Evolutionary conservation across 208 protist species (phyloP).

Genomic region (Acanthamoeba sp.): DNA sequence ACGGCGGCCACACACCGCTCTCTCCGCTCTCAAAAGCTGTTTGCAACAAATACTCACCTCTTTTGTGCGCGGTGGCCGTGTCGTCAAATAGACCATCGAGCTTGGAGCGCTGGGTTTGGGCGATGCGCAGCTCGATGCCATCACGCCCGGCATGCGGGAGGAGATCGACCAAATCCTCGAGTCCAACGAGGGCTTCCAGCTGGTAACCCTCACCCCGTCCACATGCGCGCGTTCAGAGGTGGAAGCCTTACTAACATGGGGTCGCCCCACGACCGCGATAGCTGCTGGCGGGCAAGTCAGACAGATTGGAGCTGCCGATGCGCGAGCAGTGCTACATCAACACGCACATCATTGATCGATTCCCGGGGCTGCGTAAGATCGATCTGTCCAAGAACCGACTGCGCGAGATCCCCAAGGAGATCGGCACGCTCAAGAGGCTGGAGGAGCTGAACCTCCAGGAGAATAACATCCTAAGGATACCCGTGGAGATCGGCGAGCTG

Average conservation of each 20-base stretch:
- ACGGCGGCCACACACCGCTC: too few species aligned
- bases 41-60: too few species aligned
- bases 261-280: neutral
- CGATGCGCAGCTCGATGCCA: conserved; percentile 39
- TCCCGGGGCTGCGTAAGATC: conserved; percentile 42
- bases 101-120: conserved; percentile 29
- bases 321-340: conserved; percentile 68
- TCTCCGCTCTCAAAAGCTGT: too few species aligned
- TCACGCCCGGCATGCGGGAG: conserved; percentile 54
- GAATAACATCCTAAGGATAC: conserved; percentile 1
- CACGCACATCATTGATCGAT: conserved; percentile 65
- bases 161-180: conserved; percentile 62
- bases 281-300: conserved; percentile 60
- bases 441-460: conserved; percentile 55
- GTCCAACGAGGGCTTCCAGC: conserved; percentile 28
- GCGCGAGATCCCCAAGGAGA: conserved; percentile 44
- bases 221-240: neutral
- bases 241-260: too few species aligned
- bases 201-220: neutral
- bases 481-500: conserved; percentile 58
- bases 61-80: neutral
- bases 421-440: conserved; percentile 60
- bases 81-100: neutral
- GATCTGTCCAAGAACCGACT: conserved; percentile 62
- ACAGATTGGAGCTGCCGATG: conserved; percentile 1